Conservation (phyloP, 768 basidiomycete genomes). For the Krasilnikovozyma curviuscula region DNA sequence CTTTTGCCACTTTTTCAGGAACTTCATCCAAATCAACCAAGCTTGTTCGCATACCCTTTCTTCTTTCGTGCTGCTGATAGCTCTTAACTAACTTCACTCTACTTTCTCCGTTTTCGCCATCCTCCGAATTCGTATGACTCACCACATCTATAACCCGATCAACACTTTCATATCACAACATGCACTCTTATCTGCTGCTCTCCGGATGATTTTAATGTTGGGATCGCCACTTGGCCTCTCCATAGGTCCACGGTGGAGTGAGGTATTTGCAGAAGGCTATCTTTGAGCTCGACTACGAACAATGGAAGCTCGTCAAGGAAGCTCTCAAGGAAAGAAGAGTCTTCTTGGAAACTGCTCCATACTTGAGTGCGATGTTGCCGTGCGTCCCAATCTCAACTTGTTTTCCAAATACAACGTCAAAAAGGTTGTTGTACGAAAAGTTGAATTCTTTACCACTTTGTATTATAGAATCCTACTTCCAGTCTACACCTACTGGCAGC, state of each 20-base stretch:
- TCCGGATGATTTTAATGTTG: no score
- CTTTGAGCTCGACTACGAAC: conserved; percentile 15
- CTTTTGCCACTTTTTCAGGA: conserved; percentile 31
- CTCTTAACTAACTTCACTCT: no score
- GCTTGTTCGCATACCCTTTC: no score
- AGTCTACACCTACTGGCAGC: conserved; percentile 92
- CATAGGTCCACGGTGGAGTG: conserved; percentile 96
- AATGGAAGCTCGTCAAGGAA: conserved; percentile 71
- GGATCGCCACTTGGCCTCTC: no score
- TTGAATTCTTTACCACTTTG: neutral
- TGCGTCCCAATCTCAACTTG: conserved; percentile 14
- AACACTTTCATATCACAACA: no score
- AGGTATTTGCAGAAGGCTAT: conserved; percentile 79
- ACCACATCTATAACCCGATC: no score
- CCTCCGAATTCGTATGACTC: no score
- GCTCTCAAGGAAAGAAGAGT: conserved; percentile 80
- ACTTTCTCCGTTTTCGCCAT: no score
- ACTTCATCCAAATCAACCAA: conserved; percentile 96
- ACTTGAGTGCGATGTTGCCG: conserved; percentile 77
- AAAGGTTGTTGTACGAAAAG: neutral
- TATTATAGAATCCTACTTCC: conserved; percentile 65
- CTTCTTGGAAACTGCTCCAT: conserved; percentile 89
- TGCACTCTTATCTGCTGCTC: no score
- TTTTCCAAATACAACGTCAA: neutral
- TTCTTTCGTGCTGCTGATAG: no score